Conservation (phyloP, 2,329 filamentous ascomycete species). For the Monilinia fructicola region DNA sequence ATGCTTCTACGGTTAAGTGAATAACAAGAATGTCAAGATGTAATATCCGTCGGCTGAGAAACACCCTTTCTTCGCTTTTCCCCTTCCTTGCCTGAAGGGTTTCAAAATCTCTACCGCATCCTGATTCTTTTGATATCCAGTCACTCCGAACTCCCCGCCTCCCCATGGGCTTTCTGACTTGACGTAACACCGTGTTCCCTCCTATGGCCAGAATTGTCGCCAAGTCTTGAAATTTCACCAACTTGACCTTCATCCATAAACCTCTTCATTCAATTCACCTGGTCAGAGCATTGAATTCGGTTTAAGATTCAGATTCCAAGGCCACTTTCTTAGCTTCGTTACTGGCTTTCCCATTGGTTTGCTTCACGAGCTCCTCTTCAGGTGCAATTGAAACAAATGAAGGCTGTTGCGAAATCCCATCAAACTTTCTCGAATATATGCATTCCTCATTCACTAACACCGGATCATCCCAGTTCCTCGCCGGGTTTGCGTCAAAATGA, state of each 20-base stretch:
- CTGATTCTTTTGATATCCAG: neutral
- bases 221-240: neutral
- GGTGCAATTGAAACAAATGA: constrained; percentile 9
- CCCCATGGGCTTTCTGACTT: neutral
- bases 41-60: neutral
- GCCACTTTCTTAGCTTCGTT: neutral
- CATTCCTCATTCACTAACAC: neutral
- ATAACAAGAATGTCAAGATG: neutral
- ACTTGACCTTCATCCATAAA: neutral
- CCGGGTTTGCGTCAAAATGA: neutral
- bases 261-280: neutral
- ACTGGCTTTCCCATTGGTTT: neutral
- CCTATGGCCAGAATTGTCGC: neutral
- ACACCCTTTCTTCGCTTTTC: no score
- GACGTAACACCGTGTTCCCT: neutral
- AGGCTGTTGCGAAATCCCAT: neutral
- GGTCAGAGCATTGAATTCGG: neutral
- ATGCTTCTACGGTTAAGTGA: neutral
- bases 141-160: neutral
- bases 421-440: neutral
- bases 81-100: neutral
- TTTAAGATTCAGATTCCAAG: neutral
- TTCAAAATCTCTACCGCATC: neutral
- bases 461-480: neutral
- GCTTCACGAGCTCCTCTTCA: neutral